Base-by-base conservation (phyloP, 495 filamentous ascomycete species). In the Amniculicola lignicola region DNA sequence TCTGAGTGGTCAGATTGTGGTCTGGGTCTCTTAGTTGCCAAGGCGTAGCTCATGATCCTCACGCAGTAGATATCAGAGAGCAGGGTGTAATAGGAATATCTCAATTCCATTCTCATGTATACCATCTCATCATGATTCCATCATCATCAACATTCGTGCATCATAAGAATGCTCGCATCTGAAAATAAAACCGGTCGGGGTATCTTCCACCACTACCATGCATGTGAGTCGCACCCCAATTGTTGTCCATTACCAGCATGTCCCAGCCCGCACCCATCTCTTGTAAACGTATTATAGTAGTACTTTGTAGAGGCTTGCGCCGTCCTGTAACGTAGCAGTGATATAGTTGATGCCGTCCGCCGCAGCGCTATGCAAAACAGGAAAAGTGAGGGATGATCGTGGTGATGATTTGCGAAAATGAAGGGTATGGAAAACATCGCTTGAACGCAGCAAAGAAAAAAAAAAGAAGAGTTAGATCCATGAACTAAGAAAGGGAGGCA, bases 231-330 rank as follows among this genome's bases (percentile, higher is more conserved):
- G n/a, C n/a, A n/a, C n/a, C n/a, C n/a, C n/a, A n/a, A 19, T 19
- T 7, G 7, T 41, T 47, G 56, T 43, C 57, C 51, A 61, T 54
- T 54, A 50, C 57, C 57, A 61, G 57, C 16, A 61, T 61, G 50
- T 42, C 25, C n/a, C n/a, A n/a, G n/a, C n/a, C n/a, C n/a, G 10
- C 28, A 23, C 37, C 41, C 42, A n/a, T 28, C 44, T 38, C 31
- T 28, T n/a, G 12, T 2, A 25, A 22, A n/a, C 10, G 37, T 51
- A 57, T 44, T 50, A 57, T 29, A 48, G 41, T 27, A 37, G n/a
- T 24, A 3, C 5, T 48, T 7, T 44, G 27, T 50, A 1, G 2
- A 9, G 58, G 58, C 58, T 61, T 47, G 58, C 58, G 52, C 58
- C 58, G 46, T 41, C 12, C 37, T 9, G 37, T 24, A 35, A 22